A percentile compares a stretch with the other conserved stretches of the same genome.
Conservation (phyloP, 2,329 filamentous ascomycete genomes). For the Penicillium sp. region DNA sequence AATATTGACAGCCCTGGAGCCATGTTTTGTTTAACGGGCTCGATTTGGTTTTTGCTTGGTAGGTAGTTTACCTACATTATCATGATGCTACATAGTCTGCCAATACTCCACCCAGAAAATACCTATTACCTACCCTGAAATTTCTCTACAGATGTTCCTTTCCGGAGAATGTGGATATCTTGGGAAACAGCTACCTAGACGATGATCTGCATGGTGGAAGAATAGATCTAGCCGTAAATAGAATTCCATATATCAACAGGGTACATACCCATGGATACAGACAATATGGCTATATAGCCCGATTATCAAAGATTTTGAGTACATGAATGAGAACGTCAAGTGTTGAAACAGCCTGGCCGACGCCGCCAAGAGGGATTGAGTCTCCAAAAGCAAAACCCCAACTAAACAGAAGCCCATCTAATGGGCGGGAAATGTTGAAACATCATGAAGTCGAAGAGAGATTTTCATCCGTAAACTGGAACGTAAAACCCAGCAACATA, state of each 20-base stretch:
- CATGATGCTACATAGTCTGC: no score
- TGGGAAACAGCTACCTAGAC: background rate
- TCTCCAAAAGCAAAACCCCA: conserved; percentile 7
- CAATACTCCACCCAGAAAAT: no score
- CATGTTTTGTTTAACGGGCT: no score
- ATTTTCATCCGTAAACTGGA: conserved; percentile 1
- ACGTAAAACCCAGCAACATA: background rate
- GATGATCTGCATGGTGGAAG: background rate
- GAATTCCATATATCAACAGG: conserved; percentile 7
- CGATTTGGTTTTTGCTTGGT: no score
- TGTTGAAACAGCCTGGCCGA: conserved; percentile 28
- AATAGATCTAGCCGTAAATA: background rate
- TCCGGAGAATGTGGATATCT: background rate
- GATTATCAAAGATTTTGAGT: conserved; percentile 13
- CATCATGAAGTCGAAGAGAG: conserved; percentile 11
- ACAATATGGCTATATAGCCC: conserved; percentile 2
- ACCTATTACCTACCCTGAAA: no score
- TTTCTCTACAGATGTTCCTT: no score
- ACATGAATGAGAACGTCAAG: conserved; percentile 18
- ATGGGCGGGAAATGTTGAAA: conserved; percentile 15
- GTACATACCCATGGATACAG: conserved; percentile 2
- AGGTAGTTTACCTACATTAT: no score
- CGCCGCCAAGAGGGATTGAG: conserved; percentile 13
- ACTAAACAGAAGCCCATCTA: background rate
- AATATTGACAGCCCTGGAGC: no score